Evolutionary conservation across 2,329 filamentous ascomycete genomes (phyloP), one percentile per base, ranked within the genome.

Genomic region (Tolypocladium pustulatum): DNA sequence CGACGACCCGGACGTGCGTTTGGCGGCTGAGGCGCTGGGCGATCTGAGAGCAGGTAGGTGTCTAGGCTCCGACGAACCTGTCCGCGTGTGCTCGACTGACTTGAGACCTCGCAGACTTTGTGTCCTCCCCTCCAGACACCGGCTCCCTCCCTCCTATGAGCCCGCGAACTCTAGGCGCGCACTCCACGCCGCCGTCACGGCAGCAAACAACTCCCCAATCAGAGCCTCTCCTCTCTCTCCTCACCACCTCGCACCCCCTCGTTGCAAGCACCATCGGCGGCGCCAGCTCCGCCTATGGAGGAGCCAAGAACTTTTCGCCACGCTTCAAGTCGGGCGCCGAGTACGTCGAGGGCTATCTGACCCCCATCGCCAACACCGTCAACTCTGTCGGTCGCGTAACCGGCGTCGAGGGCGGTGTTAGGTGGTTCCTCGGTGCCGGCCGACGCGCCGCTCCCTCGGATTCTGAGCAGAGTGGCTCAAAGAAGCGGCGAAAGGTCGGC

Each of bases 241-340:
- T 97, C 27, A 95, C 91, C 0, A 92, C 90, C 2, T 90, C 90
- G 1, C 91, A 97, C 68, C 93, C 93, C 0, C 79, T 95, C 61
- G 82, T 97, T 20, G 91, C 90, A 12, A 90, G 85, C 34, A 91
- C 91, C 0, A 92, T 96, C 65, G 90, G 90, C 64, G 86, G 87
- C 57, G 93, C 91, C 0, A 82, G 93, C 9, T 91, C 89, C 1
- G 90, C 90, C 1, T 97, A 97, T 71, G 87, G 88, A 34, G 87
- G 83, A 3, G 91, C 90, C 13, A 97, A 97, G 73, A 90, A 92
- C 65, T 95, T 93, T 67, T 95, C 91, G 1, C 91, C 93, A 0
- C 83, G 89, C 2, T 90, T 97, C 69, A 91, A 90, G 71, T 89
- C 89, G n/a, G 85, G 91, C 61, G 93, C 90, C 55, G 91, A 96